Conservation (phyloP, 108 stramenopile species). For the Nitzschia sp. region DNA sequence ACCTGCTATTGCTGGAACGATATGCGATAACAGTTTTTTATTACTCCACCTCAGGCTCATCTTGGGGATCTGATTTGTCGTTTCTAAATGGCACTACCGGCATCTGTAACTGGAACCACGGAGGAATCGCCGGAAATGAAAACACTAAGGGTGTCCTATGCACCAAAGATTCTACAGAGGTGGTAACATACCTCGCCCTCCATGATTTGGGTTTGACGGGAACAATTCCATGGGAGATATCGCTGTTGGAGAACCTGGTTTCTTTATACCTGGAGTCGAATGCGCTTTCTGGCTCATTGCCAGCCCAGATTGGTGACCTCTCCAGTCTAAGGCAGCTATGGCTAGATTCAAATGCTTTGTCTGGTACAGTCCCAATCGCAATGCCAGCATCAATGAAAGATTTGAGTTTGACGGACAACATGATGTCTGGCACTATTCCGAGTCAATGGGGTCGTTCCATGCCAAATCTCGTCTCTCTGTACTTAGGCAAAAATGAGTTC, state of each 20-base stretch:
- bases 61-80: not conserved
- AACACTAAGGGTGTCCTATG: not conserved
- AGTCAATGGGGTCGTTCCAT: slow-evolving; percentile 32
- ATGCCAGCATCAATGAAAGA: too few relatives aligned
- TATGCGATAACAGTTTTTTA: not conserved
- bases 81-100: not conserved
- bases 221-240: not conserved
- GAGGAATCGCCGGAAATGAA: not conserved
- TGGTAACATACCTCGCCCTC: not conserved
- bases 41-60: not conserved
- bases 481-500: slow-evolving; percentile 41
- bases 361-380: slow-evolving; percentile 41
- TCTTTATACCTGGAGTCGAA: not conserved
- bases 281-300: slow-evolving; percentile 14
- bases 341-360: slow-evolving; percentile 46
- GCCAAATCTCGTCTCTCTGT: slow-evolving; percentile 23
- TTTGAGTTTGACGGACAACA: too few relatives aligned
- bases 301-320: slow-evolving; percentile 32
- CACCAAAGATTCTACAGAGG: too few relatives aligned
- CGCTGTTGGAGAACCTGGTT: not conserved
- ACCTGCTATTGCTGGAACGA: not conserved
- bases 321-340: slow-evolving; percentile 31
- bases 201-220: not conserved
- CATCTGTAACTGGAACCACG: slow-evolving; percentile 2
- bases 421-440: too few relatives aligned